These are phyloP conservation scores for Leavenworthia alabamica DNA, from an alignment of 345 rosid genomes.

Conservation along the genomic window DNA sequence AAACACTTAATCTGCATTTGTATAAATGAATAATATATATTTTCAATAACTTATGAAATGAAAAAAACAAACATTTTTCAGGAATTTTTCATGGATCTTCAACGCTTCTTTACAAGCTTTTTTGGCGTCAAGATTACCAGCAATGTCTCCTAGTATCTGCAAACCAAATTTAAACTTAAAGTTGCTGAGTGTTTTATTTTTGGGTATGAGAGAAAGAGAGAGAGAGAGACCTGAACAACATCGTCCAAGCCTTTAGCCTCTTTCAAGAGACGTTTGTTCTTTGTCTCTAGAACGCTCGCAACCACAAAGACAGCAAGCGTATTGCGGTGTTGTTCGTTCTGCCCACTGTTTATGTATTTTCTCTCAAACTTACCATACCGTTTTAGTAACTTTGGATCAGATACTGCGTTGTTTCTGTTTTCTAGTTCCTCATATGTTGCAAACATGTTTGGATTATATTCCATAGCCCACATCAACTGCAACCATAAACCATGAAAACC, in stretches of 20 bases:
- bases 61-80: conserved; percentile 46
- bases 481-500: conserved; percentile 28
- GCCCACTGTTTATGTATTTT: conserved; percentile 48
- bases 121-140: conserved; percentile 71
- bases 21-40: neutral
- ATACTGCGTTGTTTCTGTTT: conserved; percentile 18
- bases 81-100: conserved; percentile 75
- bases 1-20: neutral
- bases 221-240: conserved; percentile 57
- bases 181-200: neutral
- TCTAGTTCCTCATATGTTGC: conserved; percentile 49
- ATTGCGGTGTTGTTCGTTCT: conserved; percentile 36
- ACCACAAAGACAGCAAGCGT: conserved; percentile 77
- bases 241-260: conserved; percentile 92
- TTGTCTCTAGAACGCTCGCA: conserved; percentile 81
- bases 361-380: conserved; percentile 83
- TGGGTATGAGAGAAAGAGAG: conserved; percentile 1
- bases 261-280: conserved; percentile 70
- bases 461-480: conserved; percentile 98
- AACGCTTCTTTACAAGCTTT: conserved; percentile 74
- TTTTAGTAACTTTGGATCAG: conserved; percentile 49
- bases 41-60: neutral
- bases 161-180: neutral
- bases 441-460: conserved; percentile 83
- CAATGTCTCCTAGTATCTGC: conserved; percentile 74